Percentiles rank a stretch among this genome's conserved stretches.
Conservation (phyloP, 2,329 filamentous ascomycete species). For the Aulographum hederae region DNA sequence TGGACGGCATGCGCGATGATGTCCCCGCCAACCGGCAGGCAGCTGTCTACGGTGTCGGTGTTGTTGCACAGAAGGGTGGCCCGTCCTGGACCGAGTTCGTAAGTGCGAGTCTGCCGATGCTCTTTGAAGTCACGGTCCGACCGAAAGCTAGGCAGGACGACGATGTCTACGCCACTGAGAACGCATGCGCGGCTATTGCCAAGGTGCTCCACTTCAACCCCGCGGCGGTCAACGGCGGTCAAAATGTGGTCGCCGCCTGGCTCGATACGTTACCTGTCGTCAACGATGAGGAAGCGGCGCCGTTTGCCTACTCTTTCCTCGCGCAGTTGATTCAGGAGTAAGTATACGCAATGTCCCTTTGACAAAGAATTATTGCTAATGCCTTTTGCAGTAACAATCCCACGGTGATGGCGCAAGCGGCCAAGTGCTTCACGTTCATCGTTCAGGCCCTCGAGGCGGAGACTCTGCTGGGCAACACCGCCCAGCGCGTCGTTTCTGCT, state of each 20-base stretch:
- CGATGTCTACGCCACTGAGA: conserved; percentile 93
- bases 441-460: conserved; percentile 81
- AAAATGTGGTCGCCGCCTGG: conserved; percentile 70
- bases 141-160: conserved; percentile 75
- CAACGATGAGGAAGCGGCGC: conserved; percentile 93
- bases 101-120: conserved; percentile 55
- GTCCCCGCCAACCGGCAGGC: conserved; percentile 89
- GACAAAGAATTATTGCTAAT: too few species aligned
- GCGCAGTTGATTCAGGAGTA: conserved; percentile 87
- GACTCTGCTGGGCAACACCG: conserved; percentile 71
- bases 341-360: conserved; percentile 25
- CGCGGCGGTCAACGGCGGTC: conserved; percentile 54
- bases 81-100: conserved; percentile 76
- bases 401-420: conserved; percentile 56
- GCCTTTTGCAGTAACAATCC: conserved; percentile 54
- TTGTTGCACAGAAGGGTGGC: conserved; percentile 85
- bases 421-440: conserved; percentile 69
- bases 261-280: conserved; percentile 76
- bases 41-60: conserved; percentile 86
- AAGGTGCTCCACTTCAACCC: conserved; percentile 91
- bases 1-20: conserved; percentile 69
- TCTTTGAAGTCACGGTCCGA: conserved; percentile 72
- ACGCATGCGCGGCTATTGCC: conserved; percentile 87
- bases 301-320: conserved; percentile 86
- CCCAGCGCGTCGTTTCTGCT: conserved; percentile 54